Evolutionary conservation across 2,329 filamentous ascomycete genomes (phyloP).

Genomic region (Volutella citrinella): DNA sequence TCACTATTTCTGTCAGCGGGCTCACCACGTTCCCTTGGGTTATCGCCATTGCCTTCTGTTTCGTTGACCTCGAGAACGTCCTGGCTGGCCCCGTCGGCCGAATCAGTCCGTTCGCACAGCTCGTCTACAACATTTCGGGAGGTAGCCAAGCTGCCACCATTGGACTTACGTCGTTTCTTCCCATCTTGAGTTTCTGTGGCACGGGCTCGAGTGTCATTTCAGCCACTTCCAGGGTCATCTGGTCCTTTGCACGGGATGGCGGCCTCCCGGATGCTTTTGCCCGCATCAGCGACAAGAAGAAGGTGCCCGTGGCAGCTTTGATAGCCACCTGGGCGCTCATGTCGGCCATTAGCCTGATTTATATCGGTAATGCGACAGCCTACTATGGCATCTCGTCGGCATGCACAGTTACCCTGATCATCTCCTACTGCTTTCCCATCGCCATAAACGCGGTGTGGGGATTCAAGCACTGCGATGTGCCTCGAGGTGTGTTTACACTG

Average conservation of each 20-base stretch:
- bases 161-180: slow-evolving; percentile 2
- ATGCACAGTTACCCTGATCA: slow-evolving; percentile 5
- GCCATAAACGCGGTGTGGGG: slow-evolving; percentile 6
- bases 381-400: slow-evolving; percentile 7
- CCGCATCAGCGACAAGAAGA: slow-evolving; percentile 2
- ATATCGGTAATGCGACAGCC: slow-evolving; percentile 6
- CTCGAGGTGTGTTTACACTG: slow-evolving; percentile 1
- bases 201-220: slow-evolving; percentile 5
- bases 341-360: slow-evolving; percentile 5
- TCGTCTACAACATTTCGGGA: slow-evolving; percentile 9
- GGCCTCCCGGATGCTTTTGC: slow-evolving; percentile 3
- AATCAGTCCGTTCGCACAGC: slow-evolving; percentile 7
- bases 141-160: slow-evolving; percentile 6
- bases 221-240: slow-evolving; percentile 5
- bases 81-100: slow-evolving; percentile 2
- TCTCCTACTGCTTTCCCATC: slow-evolving; percentile 6
- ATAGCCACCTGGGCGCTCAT: slow-evolving; percentile 3
- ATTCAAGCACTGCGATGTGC: slow-evolving; percentile 3
- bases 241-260: slow-evolving; percentile 8
- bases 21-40: slow-evolving; percentile 6
- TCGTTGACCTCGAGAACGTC: slow-evolving; percentile 4
- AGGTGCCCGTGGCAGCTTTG: slow-evolving; percentile 1
- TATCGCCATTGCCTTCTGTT: slow-evolving; percentile 6
- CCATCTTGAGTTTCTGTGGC: slow-evolving; percentile 6
- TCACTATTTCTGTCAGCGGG: slow-evolving; percentile 3